Percentiles rank a stretch among this genome's conserved stretches.
phyloP scores from a whole-genome alignment of 192 early-diverging fungal species.

The Diversispora eburnea region DNA sequence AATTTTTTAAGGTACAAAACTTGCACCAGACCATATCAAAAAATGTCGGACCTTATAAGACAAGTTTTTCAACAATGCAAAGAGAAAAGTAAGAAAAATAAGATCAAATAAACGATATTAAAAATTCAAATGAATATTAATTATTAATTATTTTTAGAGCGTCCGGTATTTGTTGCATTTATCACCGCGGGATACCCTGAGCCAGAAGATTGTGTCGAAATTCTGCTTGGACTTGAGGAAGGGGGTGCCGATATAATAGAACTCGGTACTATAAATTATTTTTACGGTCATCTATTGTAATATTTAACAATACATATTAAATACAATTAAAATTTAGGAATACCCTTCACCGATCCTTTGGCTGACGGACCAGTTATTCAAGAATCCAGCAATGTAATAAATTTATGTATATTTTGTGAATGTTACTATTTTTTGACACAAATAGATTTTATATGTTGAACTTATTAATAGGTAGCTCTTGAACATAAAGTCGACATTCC shows the following conservation, averaged over 20 bases:
- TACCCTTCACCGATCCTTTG: conserved; percentile 97
- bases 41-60: no score
- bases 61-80: no score
- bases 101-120: not conserved
- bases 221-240: conserved; percentile 80
- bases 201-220: conserved; percentile 73
- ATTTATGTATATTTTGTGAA: not conserved
- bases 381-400: conserved; percentile 71
- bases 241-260: conserved; percentile 96
- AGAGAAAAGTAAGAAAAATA: no score
- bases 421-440: not conserved
- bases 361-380: conserved; percentile 98
- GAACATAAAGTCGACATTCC: conserved; percentile 74
- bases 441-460: not conserved
- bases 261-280: conserved; percentile 57
- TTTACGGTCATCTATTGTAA: not conserved
- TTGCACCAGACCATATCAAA: no score
- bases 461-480: conserved; percentile 58
- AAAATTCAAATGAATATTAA: not conserved
- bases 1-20: no score
- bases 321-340: conserved; percentile 41
- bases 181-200: conserved; percentile 90
- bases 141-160: conserved; percentile 39
- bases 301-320: not conserved
- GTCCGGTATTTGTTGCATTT: conserved; percentile 90